A percentile compares a stretch with the other conserved stretches of the same genome.
Conservation (phyloP, 2,329 filamentous ascomycete species). For the Triangularia verruculosa region DNA sequence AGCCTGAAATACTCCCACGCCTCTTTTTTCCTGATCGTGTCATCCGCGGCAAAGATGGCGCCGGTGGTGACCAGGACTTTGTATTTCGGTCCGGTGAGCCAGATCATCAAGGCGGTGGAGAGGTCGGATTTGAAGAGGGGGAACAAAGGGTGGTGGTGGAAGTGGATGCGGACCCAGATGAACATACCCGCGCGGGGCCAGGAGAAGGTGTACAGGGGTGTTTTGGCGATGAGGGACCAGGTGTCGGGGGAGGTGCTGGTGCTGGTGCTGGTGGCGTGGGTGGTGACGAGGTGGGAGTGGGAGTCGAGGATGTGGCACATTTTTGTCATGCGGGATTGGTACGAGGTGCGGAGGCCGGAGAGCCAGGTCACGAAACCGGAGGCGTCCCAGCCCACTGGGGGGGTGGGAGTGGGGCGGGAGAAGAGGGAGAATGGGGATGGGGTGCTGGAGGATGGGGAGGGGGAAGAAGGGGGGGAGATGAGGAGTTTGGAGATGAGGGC, state of each 20-base stretch:
- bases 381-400: conserved; percentile 66
- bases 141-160: conserved; percentile 67
- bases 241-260: too few relatives aligned
- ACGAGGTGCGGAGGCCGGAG: conserved; percentile 75
- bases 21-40: conserved; percentile 52
- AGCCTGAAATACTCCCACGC: conserved; percentile 73
- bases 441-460: neutral
- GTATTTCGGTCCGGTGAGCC: conserved; percentile 66
- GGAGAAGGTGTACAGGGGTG: conserved; percentile 68
- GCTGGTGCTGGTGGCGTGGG: conserved; percentile 36
- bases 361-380: conserved; percentile 92
- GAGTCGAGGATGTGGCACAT: conserved; percentile 75
- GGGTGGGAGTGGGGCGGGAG: conserved; percentile 39
- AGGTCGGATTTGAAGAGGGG: conserved; percentile 29
- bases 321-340: conserved; percentile 77
- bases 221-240: conserved; percentile 75
- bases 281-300: conserved; percentile 62
- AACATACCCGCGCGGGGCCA: conserved; percentile 92
- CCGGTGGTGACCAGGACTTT: conserved; percentile 71
- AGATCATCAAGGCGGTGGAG: conserved; percentile 63
- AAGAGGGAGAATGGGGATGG: conserved; percentile 12
- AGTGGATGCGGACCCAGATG: conserved; percentile 73
- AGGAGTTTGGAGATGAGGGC: conserved; percentile 47
- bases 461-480: neutral
- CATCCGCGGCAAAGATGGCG: conserved; percentile 67